Evolutionary conservation across 371 early-diverging fungal genomes (phyloP).

Genomic region (Haplosporangium sp.): DNA sequence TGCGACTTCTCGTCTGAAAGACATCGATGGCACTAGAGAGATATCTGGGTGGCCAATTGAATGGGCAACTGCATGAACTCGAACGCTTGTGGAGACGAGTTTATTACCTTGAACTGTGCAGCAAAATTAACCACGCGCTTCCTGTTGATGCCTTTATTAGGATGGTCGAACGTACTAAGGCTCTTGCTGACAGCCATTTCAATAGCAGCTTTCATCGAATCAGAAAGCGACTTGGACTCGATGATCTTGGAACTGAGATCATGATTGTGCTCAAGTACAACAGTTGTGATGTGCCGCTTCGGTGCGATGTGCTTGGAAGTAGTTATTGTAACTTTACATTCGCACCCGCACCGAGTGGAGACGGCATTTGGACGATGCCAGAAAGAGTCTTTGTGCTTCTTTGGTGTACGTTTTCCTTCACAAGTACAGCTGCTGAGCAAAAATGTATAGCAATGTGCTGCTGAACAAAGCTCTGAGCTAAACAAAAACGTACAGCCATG

Average conservation of each 20-base stretch:
- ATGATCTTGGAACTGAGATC: background rate
- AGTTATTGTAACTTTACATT: background rate
- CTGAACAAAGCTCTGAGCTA: no score
- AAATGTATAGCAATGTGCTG: no score
- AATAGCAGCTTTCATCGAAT: background rate
- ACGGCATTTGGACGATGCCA: background rate
- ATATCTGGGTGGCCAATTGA: background rate
- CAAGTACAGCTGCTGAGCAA: no score
- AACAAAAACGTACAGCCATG: no score
- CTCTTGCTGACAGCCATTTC: no score
- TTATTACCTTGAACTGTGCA: no score
- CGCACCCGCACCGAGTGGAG: background rate
- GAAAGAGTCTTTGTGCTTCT: background rate
- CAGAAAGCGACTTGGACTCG: no score
- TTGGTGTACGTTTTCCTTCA: background rate
- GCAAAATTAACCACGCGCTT: no score
- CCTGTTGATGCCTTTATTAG: no score
- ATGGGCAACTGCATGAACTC: background rate
- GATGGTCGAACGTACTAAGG: no score
- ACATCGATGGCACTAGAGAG: background rate
- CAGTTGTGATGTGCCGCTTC: conserved; percentile 6
- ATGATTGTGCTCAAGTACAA: background rate
- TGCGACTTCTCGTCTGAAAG: no score
- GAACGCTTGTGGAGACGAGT: background rate
- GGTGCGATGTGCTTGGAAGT: background rate